These are phyloP conservation scores for Oxytropis ochrocephala DNA, from an alignment of 306 rosid genomes.

Conservation along the genomic window DNA sequence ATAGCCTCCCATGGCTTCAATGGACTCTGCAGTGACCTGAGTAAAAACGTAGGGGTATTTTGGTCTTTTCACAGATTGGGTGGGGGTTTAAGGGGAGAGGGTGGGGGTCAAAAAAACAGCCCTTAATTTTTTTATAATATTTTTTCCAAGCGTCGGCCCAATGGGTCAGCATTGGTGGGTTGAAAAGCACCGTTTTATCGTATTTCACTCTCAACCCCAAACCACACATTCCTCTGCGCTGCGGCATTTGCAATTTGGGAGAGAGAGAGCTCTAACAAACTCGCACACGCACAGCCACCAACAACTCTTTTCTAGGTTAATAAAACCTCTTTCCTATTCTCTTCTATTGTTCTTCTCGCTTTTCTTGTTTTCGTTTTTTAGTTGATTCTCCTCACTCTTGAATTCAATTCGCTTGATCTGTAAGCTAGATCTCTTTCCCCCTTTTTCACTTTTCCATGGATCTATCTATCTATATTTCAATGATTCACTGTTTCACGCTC, in stretches of 20 bases:
- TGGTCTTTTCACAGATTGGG: too few species aligned
- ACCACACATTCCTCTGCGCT: background rate
- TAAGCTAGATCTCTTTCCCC: background rate
- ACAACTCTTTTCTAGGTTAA: background rate
- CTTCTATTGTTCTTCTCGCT: background rate
- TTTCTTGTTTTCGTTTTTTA: background rate
- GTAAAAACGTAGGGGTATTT: too few species aligned
- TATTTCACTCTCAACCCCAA: background rate
- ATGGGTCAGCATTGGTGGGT: background rate
- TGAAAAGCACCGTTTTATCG: background rate
- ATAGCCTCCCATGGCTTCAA: too few species aligned
- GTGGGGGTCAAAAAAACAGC: too few species aligned
- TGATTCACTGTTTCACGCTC: background rate
- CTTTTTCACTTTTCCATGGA: background rate
- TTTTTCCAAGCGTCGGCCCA: background rate
- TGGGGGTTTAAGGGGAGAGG: too few species aligned
- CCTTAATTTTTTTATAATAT: too few species aligned
- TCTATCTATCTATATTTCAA: background rate
- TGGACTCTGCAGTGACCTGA: too few species aligned
- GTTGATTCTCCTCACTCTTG: background rate
- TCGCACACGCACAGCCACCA: constrained; percentile 29
- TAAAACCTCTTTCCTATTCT: background rate
- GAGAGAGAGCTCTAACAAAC: background rate
- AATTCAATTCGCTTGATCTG: background rate
- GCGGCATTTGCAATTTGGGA: background rate